phyloP scores from a whole-genome alignment of 2,329 filamentous ascomycete species.

The Claviceps pazoutovae region DNA sequence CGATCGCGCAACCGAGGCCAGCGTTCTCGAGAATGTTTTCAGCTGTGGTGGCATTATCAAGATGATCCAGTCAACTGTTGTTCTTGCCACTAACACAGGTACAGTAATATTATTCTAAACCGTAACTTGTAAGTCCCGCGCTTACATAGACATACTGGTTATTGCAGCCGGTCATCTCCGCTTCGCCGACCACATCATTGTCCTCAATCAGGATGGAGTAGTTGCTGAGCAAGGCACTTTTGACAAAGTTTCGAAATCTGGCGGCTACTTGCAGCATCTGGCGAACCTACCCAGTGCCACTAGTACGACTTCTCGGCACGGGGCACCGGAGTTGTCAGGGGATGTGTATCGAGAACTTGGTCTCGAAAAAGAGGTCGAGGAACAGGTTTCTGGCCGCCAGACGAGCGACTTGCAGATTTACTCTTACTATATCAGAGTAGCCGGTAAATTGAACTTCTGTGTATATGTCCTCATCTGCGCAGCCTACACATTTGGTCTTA shows the following conservation, averaged over 20 bases:
- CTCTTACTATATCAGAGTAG: constrained; percentile 10
- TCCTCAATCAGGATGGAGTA: constrained; percentile 11
- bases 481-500: constrained; percentile 10
- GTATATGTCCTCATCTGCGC: constrained; percentile 10
- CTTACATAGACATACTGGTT: neutral
- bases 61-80: constrained; percentile 10
- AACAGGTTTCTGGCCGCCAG: constrained; percentile 3
- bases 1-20: constrained; percentile 23
- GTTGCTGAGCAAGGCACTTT: constrained; percentile 11
- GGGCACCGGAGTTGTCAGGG: constrained; percentile 6
- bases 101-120: neutral
- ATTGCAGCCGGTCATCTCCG: constrained; percentile 10
- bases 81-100: constrained; percentile 17
- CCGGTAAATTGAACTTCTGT: constrained; percentile 6
- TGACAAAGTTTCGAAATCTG: constrained; percentile 5
- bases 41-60: constrained; percentile 17
- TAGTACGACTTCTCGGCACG: neutral
- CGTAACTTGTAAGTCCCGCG: too few species aligned
- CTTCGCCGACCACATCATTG: constrained; percentile 13
- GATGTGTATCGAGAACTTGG: constrained; percentile 9
- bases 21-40: constrained; percentile 23
- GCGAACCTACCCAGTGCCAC: neutral
- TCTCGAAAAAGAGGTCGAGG: constrained; percentile 8
- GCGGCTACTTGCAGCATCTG: constrained; percentile 4
- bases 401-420: constrained; percentile 10